Base-by-base conservation (phyloP, 257 asterid genomes). In the Scutellaria barbata region DNA sequence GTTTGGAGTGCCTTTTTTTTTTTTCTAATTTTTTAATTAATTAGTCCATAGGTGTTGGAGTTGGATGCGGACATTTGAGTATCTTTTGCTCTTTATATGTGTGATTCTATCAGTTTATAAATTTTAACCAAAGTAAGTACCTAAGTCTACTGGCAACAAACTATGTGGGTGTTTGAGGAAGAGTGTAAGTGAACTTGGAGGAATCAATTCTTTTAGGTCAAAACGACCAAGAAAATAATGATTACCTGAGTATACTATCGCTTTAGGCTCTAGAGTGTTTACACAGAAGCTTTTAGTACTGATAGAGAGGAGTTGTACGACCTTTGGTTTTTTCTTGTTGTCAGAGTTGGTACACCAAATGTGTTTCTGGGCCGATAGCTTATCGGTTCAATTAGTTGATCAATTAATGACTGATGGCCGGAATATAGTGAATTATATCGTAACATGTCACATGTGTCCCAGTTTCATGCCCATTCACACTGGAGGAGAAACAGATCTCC, bases 401-500 rank as follows among this genome's bases (percentile, higher is more conserved):
- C 3, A 1, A 25, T 25, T 25, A 25, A 25, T 25, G 30, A 25
- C 30, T 25, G 30, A 25, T 25, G 30, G 2, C 30, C 30, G 35
- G 35, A 30, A 30, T 30, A 30, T 30, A 30, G 35, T 30, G 35
- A 25, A 30, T 30, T 30, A 30, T 30, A 30, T 30, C 74, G 48
- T 65, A 41, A 54, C 14, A 14, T 69, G 18, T 62, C 64, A 65
- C 56, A 1, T 61, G 7, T 68, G 35, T 77, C 74, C 57, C 89
- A 95, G 99, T 81, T 95, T 88, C 85, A 85, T 88, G 95, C 97
- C 99, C 45, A 85, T 80, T 83, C 96, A 92, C 79, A 78, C 83
- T 25, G 98, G 99, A 71, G 99, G 94, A 58, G 99, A 95, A 89
- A 81, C 83, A 71, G 99, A 95, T 88, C 95, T 95, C 50, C 89